These are phyloP conservation scores for Oidiodendron maius DNA, from an alignment of 495 filamentous ascomycete species.

Conservation along the genomic window DNA sequence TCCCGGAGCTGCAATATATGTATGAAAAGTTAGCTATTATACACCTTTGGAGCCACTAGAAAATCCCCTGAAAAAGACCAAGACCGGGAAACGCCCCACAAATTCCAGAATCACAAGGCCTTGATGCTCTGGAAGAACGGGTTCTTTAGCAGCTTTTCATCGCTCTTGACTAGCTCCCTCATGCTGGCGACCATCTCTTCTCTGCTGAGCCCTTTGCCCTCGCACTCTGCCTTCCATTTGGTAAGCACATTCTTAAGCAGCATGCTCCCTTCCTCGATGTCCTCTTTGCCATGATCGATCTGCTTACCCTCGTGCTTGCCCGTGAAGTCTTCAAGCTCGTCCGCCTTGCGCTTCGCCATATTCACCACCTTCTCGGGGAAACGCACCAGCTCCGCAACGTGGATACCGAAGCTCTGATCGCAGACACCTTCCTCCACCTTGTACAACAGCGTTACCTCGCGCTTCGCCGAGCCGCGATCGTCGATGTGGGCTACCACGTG, in stretches of 20 bases:
- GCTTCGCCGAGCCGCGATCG: slow-evolving; percentile 37
- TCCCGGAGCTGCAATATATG: no score
- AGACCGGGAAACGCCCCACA: no score
- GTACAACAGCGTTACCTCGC: slow-evolving; percentile 93
- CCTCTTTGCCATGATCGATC: slow-evolving; percentile 60
- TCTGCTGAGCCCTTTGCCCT: slow-evolving; percentile 56
- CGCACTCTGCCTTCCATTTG: slow-evolving; percentile 83
- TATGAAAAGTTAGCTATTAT: no score
- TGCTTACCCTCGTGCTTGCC: slow-evolving; percentile 55
- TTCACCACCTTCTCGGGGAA: slow-evolving; percentile 97
- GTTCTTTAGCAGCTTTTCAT: slow-evolving; percentile 69
- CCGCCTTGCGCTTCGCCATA: slow-evolving; percentile 97
- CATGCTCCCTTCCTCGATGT: slow-evolving; percentile 85
- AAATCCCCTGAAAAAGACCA: no score
- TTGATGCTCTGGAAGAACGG: slow-evolving; percentile 87
- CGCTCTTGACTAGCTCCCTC: slow-evolving; percentile 68
- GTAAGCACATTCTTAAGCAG: slow-evolving; percentile 80
- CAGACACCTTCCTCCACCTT: slow-evolving; percentile 93
- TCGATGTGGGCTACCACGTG: slow-evolving; percentile 95
- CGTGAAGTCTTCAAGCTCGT: slow-evolving; percentile 95
- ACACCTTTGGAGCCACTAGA: no score
- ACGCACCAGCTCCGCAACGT: slow-evolving; percentile 95
- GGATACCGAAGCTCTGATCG: slow-evolving; percentile 96
- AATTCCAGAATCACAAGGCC: slow-evolving; percentile 51
- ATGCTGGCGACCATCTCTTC: slow-evolving; percentile 76